A percentile compares a stretch with the other conserved stretches of the same genome.
These are phyloP conservation scores for Baorangia bicolor DNA, from an alignment of 768 basidiomycete species.

Conservation along the genomic window DNA sequence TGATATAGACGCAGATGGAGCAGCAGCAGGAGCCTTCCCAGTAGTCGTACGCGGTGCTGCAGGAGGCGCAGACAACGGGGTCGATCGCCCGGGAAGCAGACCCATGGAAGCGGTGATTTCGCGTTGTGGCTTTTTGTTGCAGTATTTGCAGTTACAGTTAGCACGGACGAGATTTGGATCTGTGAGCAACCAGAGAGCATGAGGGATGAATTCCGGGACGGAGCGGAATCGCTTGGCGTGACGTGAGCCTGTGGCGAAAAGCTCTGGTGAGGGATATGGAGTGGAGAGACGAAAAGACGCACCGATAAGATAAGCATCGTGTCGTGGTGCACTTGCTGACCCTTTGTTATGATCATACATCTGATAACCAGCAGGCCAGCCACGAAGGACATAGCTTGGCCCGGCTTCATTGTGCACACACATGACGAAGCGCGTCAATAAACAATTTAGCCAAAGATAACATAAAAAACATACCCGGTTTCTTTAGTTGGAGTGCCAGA, in stretches of 20 bases:
- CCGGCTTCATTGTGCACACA: slow-evolving; percentile 27
- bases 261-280: background rate
- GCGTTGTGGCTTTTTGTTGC: slow-evolving; percentile 63
- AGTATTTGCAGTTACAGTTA: slow-evolving; percentile 77
- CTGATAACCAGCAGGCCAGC: slow-evolving; percentile 67
- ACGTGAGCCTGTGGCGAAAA: slow-evolving; percentile 36
- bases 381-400: slow-evolving; percentile 55
- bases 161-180: slow-evolving; percentile 46
- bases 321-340: slow-evolving; percentile 48
- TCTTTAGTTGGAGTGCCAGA: no score
- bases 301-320: slow-evolving; percentile 83
- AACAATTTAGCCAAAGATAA: background rate
- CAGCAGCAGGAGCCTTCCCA: slow-evolving; percentile 21
- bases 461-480: slow-evolving; percentile 43
- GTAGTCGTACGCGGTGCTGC: slow-evolving; percentile 12
- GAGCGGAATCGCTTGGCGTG: slow-evolving; percentile 65
- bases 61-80: slow-evolving; percentile 32
- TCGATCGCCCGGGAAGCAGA: slow-evolving; percentile 36
- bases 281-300: slow-evolving; percentile 6
- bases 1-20: slow-evolving; percentile 11
- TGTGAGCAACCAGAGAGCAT: slow-evolving; percentile 74
- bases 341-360: slow-evolving; percentile 80
- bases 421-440: background rate
- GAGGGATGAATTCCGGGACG: slow-evolving; percentile 81
- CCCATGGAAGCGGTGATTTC: slow-evolving; percentile 66